phyloP scores from a whole-genome alignment of 108 stramenopile genomes.

The Nitzschia palea region DNA sequence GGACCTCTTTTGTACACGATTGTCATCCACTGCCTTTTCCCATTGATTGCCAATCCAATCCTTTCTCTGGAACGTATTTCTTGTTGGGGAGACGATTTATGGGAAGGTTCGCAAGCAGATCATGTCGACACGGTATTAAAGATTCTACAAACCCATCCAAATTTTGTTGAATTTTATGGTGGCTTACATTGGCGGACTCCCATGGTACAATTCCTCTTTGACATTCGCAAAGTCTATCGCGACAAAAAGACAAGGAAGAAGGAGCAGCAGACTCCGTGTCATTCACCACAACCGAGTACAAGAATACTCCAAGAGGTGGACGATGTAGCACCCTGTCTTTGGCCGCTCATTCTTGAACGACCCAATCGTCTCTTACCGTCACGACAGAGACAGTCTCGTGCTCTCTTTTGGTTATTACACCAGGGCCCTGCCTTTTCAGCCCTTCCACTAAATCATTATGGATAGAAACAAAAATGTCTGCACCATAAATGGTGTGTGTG shows the following conservation, averaged over 20 bases:
- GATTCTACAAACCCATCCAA: neutral
- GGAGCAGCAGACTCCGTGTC: too few species aligned
- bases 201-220: neutral
- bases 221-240: neutral
- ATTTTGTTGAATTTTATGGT: constrained; percentile 1
- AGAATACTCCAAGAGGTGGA: neutral
- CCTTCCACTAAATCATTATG: neutral
- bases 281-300: neutral
- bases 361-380: neutral
- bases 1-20: neutral
- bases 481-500: too few species aligned
- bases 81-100: constrained; percentile 1
- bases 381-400: neutral
- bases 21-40: neutral
- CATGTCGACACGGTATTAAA: neutral
- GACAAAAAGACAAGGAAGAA: neutral
- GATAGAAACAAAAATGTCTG: too few species aligned
- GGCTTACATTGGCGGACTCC: neutral
- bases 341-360: constrained; percentile 3
- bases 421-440: constrained; percentile 2
- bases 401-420: neutral
- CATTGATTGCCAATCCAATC: neutral
- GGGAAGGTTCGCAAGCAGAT: neutral
- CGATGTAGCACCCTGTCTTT: neutral
- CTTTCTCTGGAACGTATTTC: neutral